These are phyloP conservation scores for Spathaspora sp. DNA, from an alignment of 805 yeast genomes.

Conservation along the genomic window DNA sequence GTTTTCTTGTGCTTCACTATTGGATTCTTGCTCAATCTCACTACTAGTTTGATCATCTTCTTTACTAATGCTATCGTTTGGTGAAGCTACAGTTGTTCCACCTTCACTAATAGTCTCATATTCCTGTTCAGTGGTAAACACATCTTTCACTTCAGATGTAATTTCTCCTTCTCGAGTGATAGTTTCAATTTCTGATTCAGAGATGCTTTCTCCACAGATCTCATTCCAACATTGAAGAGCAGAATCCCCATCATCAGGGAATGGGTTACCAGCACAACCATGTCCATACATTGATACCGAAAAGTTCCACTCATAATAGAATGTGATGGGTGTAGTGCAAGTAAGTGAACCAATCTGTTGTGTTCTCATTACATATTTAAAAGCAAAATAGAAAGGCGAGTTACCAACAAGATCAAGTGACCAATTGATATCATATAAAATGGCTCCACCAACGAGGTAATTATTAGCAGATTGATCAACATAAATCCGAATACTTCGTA, in stretches of 20 bases:
- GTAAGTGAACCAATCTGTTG: neutral
- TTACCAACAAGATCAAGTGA: neutral
- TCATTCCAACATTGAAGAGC: neutral
- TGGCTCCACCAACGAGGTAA: neutral
- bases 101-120: no score
- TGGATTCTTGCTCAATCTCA: no score
- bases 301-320: neutral
- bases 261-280: no score
- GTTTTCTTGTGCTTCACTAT: no score
- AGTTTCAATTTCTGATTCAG: no score
- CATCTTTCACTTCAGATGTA: no score
- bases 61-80: no score
- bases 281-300: neutral
- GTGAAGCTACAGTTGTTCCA: no score
- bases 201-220: neutral
- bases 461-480: neutral
- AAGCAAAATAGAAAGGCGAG: neutral
- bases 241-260: neutral
- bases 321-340: neutral
- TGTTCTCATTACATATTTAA: neutral
- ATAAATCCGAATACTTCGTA: neutral
- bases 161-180: no score
- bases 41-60: no score
- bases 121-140: no score
- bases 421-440: neutral